Evolutionary conservation across 106 monocot species (phyloP).

Genomic region (Amphibolis antarctica): DNA sequence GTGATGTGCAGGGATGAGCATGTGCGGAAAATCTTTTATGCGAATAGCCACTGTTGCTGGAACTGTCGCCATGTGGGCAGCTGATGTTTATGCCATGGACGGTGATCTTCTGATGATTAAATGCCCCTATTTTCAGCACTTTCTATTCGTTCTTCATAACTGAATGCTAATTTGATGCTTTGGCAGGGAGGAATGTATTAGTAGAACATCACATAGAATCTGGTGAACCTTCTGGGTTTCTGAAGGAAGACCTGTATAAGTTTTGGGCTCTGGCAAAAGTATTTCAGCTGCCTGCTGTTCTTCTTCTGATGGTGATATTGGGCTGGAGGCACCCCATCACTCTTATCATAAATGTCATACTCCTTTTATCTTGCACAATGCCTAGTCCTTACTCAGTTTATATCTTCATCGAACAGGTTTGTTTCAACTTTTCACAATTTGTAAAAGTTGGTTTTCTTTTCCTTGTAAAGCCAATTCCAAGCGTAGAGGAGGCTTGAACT

Average conservation of each 20-base stretch:
- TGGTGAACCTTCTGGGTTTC: conserved; percentile 24
- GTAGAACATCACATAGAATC: conserved; percentile 12
- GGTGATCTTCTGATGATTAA: conserved; percentile 13
- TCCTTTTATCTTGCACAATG: conserved; percentile 68
- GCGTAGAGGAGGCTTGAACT: too few relatives aligned
- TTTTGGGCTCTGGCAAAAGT: conserved; percentile 47
- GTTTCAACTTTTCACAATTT: not conserved
- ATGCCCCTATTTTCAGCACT: too few relatives aligned
- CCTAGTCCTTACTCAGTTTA: conserved; percentile 68
- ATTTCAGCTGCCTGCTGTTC: conserved; percentile 56
- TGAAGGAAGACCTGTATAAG: conserved; percentile 41
- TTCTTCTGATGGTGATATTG: conserved; percentile 37
- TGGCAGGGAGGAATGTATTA: too few relatives aligned
- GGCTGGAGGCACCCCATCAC: conserved; percentile 62
- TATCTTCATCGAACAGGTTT: conserved; percentile 70
- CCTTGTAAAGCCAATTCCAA: too few relatives aligned
- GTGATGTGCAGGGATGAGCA: conserved; percentile 27
- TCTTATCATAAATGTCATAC: conserved; percentile 42
- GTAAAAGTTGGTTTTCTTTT: too few relatives aligned
- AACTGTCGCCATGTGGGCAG: conserved; percentile 9
- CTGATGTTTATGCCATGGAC: conserved; percentile 35
- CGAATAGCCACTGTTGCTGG: conserved; percentile 23
- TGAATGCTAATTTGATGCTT: too few relatives aligned
- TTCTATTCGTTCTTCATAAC: too few relatives aligned
- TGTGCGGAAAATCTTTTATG: conserved; percentile 27